These are phyloP conservation scores for Plasmopara viticola DNA, from an alignment of 352 stramenopile species.

Conservation along the genomic window DNA sequence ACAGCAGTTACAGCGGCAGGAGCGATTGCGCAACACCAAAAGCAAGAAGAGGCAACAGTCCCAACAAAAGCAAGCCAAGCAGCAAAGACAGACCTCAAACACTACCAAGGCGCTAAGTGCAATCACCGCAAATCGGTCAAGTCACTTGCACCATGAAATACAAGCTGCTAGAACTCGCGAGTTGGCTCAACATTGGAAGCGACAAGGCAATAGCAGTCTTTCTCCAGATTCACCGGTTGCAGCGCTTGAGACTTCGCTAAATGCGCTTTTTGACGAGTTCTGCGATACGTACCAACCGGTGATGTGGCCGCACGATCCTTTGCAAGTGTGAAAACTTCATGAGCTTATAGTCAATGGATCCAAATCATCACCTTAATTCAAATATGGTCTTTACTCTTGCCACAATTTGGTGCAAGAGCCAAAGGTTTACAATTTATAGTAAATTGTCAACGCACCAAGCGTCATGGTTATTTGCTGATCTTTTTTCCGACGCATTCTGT, in stretches of 20 bases:
- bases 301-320: conserved; percentile 47
- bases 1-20: conserved; percentile 5
- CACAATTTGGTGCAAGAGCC: too few species aligned
- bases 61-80: conserved; percentile 14
- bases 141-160: conserved; percentile 36
- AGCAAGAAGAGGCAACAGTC: conserved; percentile 11
- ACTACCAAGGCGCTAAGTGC: conserved; percentile 6
- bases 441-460: too few species aligned
- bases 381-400: too few species aligned
- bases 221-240: conserved; percentile 5
- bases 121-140: conserved; percentile 16
- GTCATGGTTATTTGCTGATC: too few species aligned
- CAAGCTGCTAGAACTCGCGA: conserved; percentile 33
- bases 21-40: conserved; percentile 1
- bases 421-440: too few species aligned
- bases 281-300: conserved; percentile 53
- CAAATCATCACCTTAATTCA: too few species aligned
- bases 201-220: background rate
- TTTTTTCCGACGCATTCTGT: too few species aligned
- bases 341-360: too few species aligned
- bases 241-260: conserved; percentile 46
- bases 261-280: conserved; percentile 53
- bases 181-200: conserved; percentile 28
- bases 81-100: conserved; percentile 3
- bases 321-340: too few species aligned